These are phyloP conservation scores for Populus hybrid DNA, from an alignment of 441 rosid species.

Conservation along the genomic window DNA sequence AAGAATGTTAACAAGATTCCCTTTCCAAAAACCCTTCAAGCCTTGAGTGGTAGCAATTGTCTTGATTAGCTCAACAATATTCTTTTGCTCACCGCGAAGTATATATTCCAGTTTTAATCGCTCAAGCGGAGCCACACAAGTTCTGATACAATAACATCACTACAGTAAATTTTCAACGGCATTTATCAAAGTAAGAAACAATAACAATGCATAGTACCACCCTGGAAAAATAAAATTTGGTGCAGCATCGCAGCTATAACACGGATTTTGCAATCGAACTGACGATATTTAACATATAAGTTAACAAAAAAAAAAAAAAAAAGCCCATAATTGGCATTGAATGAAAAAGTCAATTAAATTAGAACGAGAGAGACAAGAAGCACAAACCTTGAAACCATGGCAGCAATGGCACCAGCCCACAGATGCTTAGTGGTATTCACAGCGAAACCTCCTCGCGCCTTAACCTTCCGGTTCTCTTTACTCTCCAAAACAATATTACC, in stretches of 20 bases:
- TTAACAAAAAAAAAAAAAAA: neutral
- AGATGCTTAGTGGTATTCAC: slow-evolving; percentile 71
- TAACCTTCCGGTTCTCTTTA: slow-evolving; percentile 27
- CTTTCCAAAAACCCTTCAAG: slow-evolving; percentile 76
- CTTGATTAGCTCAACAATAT: slow-evolving; percentile 52
- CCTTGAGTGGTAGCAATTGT: slow-evolving; percentile 68
- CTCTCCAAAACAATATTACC: neutral
- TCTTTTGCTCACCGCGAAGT: slow-evolving; percentile 73
- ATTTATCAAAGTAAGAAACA: neutral
- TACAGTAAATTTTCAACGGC: neutral
- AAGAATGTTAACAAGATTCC: slow-evolving; percentile 75
- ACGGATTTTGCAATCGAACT: slow-evolving; percentile 2
- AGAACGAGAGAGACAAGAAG: neutral
- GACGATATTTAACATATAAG: slow-evolving; percentile 4
- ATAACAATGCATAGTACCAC: neutral
- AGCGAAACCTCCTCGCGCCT: slow-evolving; percentile 40
- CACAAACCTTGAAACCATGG: slow-evolving; percentile 73
- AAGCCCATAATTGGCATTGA: neutral
- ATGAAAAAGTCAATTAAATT: neutral
- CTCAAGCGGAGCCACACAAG: slow-evolving; percentile 83
- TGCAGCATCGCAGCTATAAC: neutral
- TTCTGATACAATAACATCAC: slow-evolving; percentile 32
- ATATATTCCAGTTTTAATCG: slow-evolving; percentile 85
- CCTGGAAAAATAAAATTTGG: neutral
- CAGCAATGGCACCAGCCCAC: slow-evolving; percentile 87